These are phyloP conservation scores for Ilyonectria destructans DNA, from an alignment of 2,329 filamentous ascomycete species.

Conservation along the genomic window DNA sequence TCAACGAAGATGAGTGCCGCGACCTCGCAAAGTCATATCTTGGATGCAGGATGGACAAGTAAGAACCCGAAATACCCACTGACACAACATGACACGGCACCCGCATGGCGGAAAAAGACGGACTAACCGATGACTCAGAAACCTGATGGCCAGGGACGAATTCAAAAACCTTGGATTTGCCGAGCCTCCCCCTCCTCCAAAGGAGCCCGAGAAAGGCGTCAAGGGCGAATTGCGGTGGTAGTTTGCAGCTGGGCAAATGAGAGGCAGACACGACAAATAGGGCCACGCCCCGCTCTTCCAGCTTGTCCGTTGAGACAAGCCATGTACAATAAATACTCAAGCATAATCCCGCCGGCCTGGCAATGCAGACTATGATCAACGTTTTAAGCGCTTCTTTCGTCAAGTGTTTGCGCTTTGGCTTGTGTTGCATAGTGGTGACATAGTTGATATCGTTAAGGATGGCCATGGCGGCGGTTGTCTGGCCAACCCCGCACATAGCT, in stretches of 20 bases:
- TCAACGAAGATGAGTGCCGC: constrained; percentile 90
- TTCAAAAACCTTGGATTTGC: constrained; percentile 93
- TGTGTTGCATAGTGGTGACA: constrained; percentile 45
- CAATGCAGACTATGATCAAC: constrained; percentile 10
- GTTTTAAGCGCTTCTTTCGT: constrained; percentile 1
- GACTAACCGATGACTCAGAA: constrained; percentile 66
- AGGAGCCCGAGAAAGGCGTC: constrained; percentile 53
- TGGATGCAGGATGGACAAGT: constrained; percentile 95
- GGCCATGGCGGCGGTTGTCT: constrained; percentile 44
- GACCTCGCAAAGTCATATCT: constrained; percentile 91
- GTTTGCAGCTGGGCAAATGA: constrained; percentile 44
- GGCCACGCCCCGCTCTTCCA: constrained; percentile 36
- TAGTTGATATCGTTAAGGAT: constrained; percentile 3
- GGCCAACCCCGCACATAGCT: constrained; percentile 45
- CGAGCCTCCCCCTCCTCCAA: constrained; percentile 46
- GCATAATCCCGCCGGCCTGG: constrained; percentile 11
- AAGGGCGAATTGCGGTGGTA: constrained; percentile 59
- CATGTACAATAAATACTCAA: constrained; percentile 30
- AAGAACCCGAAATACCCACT: constrained; percentile 53
- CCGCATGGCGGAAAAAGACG: constrained; percentile 34
- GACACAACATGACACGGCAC: constrained; percentile 21
- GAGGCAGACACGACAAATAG: constrained; percentile 47
- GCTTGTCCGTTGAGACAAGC: constrained; percentile 18
- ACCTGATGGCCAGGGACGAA: constrained; percentile 96
- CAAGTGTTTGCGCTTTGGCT: constrained; percentile 2